Evolutionary conservation across 805 yeast genomes (phyloP), one percentile per base, ranked within the genome.

Genomic region (Naumovozyma baii): DNA sequence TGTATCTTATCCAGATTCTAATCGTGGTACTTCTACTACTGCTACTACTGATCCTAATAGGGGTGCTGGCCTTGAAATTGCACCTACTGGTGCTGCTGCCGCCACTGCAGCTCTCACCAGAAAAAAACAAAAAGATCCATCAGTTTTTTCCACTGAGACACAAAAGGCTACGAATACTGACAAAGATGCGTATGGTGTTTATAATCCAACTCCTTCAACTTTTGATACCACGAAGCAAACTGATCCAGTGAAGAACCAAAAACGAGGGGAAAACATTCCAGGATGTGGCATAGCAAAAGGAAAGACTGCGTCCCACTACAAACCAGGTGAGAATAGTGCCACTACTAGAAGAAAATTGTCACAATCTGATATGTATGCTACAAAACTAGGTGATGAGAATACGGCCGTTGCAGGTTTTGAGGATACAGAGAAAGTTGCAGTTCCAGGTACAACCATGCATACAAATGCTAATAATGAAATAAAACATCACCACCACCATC

Each of bases 241-340:
- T n/a, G n/a, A n/a, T n/a, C n/a, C n/a, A n/a, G n/a, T 9, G n/a
- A n/a, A 30, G 5, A n/a, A 5, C 32, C 17, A 30, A 30, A n/a
- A 16, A 14, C 5, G 13, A 18, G 20, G 20, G 9, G 37, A 31
- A 5, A 40, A 38, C 13, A 38, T 43, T 32, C 49, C 49, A 20
- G 47, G 46, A n/a, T 43, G 46, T 43, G 46, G 46, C n/a, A 18
- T 30, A 5, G 31, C 31, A 8, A 29, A 29, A 13, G 15, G 15
- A 13, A 29, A 9, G 13, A 29, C 31, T 12, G 15, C 9, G 5
- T 29, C 31, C 7, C 13, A 29, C 5, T 29, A 9, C 31, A 29
- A 8, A 12, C 31, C 31, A 8, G 14, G 14, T 9, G 15, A 29
- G 14, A 29, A 5, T 29, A 29, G 15, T 13, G 14, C 31, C 5